These are phyloP conservation scores for Bonnemaisonia californica DNA, from an alignment of 31 red algal species.

Conservation along the genomic window DNA sequence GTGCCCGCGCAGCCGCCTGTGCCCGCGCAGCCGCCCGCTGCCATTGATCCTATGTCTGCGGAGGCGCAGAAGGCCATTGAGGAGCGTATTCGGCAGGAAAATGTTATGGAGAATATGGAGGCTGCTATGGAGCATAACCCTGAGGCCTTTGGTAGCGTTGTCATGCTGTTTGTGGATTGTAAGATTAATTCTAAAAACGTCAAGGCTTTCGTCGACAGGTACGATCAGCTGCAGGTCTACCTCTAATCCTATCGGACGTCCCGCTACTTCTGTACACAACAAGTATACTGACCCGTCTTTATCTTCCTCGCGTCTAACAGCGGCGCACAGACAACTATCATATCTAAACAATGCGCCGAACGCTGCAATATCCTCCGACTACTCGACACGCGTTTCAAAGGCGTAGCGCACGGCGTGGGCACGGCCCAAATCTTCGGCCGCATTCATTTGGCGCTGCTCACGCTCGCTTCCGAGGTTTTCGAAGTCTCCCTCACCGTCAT, in stretches of 20 bases:
- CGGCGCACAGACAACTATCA: slow-evolving; percentile 91
- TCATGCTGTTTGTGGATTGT: slow-evolving; percentile 84
- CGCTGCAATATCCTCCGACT: slow-evolving; percentile 73
- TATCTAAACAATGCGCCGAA: slow-evolving; percentile 80
- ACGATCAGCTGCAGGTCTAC: slow-evolving; percentile 1
- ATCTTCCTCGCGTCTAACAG: slow-evolving; percentile 18
- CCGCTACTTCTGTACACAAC: no score
- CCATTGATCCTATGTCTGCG: slow-evolving; percentile 51
- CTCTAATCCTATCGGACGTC: no score
- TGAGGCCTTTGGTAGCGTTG: slow-evolving; percentile 78
- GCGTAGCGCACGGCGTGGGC: slow-evolving; percentile 85
- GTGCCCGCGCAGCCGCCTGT: background rate
- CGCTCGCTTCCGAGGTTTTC: slow-evolving; percentile 57
- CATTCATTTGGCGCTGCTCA: slow-evolving; percentile 83
- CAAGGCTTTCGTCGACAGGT: slow-evolving; percentile 85
- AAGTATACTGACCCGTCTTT: no score
- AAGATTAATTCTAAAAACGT: slow-evolving; percentile 68
- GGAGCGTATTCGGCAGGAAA: slow-evolving; percentile 67
- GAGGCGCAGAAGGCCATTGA: slow-evolving; percentile 51
- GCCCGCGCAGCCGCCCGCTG: background rate
- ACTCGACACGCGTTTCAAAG: slow-evolving; percentile 84
- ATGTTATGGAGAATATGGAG: slow-evolving; percentile 81
- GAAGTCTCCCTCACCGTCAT: slow-evolving; percentile 85
- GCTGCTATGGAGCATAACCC: slow-evolving; percentile 86
- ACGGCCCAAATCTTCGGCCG: slow-evolving; percentile 78